These are phyloP conservation scores for Colletotrichum lini DNA, from an alignment of 2,329 filamentous ascomycete species.

Conservation along the genomic window DNA sequence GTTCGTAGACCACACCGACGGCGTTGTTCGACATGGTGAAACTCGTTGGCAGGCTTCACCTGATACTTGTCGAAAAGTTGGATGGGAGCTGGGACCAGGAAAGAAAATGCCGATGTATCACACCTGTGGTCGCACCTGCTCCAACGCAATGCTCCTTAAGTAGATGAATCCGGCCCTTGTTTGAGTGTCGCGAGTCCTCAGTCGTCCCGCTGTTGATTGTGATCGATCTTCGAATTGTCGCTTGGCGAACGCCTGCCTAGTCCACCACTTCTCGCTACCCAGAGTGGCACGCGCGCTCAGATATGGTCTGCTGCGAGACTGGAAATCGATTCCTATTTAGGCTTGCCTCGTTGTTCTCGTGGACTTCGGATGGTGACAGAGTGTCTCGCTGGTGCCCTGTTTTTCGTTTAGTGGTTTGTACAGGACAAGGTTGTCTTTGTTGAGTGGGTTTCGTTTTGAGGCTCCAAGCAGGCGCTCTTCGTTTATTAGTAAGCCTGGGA, in stretches of 20 bases:
- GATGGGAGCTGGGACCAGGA: neutral
- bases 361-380: conserved; percentile 13
- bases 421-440: conserved; percentile 55
- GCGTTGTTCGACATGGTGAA: conserved; percentile 70
- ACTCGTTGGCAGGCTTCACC: conserved; percentile 11
- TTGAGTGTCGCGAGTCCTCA: conserved; percentile 3
- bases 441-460: conserved; percentile 49
- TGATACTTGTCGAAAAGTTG: neutral
- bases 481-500: conserved; percentile 43
- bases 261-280: conserved; percentile 36
- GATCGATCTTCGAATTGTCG: conserved; percentile 7
- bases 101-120: neutral
- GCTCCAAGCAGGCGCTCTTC: conserved; percentile 41
- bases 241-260: conserved; percentile 22
- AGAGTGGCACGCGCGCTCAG: conserved; percentile 26
- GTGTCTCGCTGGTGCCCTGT: conserved; percentile 42
- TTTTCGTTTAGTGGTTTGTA: conserved; percentile 53
- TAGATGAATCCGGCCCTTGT: neutral
- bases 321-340: neutral
- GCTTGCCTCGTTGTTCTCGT: conserved; percentile 2
- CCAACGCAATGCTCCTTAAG: neutral
- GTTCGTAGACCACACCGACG: conserved; percentile 84
- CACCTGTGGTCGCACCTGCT: neutral
- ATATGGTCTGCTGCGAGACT: neutral
- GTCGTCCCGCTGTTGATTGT: conserved; percentile 8